phyloP scores from a whole-genome alignment of 768 basidiomycete species.

The Pulveroboletus sp. region DNA sequence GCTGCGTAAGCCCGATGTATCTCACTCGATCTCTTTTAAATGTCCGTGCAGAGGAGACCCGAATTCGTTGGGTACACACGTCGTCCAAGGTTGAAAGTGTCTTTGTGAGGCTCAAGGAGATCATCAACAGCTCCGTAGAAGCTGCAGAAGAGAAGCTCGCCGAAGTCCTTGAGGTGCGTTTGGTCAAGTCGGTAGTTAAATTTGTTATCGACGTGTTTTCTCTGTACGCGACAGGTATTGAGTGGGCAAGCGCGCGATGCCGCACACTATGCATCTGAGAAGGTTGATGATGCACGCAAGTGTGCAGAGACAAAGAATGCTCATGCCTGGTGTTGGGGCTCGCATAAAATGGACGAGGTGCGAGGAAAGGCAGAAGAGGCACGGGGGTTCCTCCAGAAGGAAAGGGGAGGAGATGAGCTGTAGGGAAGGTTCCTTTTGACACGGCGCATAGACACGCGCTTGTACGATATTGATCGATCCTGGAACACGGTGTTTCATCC shows the following conservation, averaged over 20 bases:
- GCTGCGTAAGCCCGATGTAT: slow-evolving; percentile 48
- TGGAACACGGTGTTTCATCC: background rate
- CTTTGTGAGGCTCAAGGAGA: slow-evolving; percentile 57
- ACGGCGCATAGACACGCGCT: background rate
- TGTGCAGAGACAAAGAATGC: slow-evolving; percentile 16
- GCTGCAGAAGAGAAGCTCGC: slow-evolving; percentile 74
- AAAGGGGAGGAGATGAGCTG: background rate
- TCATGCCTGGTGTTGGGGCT: slow-evolving; percentile 13
- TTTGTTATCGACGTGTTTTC: background rate
- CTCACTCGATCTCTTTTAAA: background rate
- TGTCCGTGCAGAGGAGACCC: slow-evolving; percentile 54
- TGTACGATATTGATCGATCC: background rate
- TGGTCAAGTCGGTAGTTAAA: background rate
- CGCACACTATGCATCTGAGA: background rate
- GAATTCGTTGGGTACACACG: slow-evolving; percentile 74
- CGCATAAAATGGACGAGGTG: background rate
- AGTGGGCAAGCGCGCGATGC: slow-evolving; percentile 32
- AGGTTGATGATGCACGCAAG: slow-evolving; percentile 19
- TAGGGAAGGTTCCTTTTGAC: too few species aligned
- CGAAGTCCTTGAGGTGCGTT: slow-evolving; percentile 35
- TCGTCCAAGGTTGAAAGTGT: slow-evolving; percentile 52
- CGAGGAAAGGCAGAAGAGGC: slow-evolving; percentile 28
- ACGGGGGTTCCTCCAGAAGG: slow-evolving; percentile 10
- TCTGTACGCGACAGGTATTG: slow-evolving; percentile 29
- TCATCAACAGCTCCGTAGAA: slow-evolving; percentile 62